These are phyloP conservation scores for Senecio squalidus DNA, from an alignment of 140 eudicot species.

Conservation along the genomic window DNA sequence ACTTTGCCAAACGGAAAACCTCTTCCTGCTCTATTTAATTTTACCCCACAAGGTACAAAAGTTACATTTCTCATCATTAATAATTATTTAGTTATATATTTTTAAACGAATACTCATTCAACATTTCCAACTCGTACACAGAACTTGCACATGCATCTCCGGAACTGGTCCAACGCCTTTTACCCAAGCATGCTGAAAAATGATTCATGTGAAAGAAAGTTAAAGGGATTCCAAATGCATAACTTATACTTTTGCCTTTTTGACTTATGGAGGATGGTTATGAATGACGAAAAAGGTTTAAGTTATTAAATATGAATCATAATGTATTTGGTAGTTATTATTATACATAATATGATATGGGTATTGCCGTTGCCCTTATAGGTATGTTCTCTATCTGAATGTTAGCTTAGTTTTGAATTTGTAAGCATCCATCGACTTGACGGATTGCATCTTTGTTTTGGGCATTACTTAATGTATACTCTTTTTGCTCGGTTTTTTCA, in stretches of 20 bases:
- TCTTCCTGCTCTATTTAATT: slow-evolving; percentile 76
- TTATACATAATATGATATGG: slow-evolving; percentile 11
- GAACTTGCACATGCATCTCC: slow-evolving; percentile 71
- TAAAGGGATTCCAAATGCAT: slow-evolving; percentile 3
- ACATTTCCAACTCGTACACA: slow-evolving; percentile 32
- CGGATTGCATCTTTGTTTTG: slow-evolving; percentile 1
- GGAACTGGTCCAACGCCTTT: slow-evolving; percentile 73
- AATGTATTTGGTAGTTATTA: slow-evolving; percentile 22
- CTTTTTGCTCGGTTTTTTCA: neutral
- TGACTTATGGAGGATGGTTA: neutral
- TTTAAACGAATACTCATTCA: neutral
- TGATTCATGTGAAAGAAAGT: slow-evolving; percentile 12
- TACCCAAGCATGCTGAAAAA: slow-evolving; percentile 55
- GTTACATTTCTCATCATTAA: neutral
- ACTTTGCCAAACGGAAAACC: slow-evolving; percentile 81
- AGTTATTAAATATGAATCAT: slow-evolving; percentile 1
- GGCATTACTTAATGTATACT: slow-evolving; percentile 23
- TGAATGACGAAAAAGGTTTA: neutral
- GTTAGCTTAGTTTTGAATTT: slow-evolving; percentile 17
- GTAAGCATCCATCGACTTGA: slow-evolving; percentile 16
- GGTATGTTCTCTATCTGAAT: slow-evolving; percentile 17
- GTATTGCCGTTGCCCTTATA: slow-evolving; percentile 20
- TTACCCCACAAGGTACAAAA: slow-evolving; percentile 73
- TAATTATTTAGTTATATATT: neutral
- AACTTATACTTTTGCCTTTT: slow-evolving; percentile 7